Conservation (phyloP, 2,329 filamentous ascomycete species). For the Moelleriella libera region DNA sequence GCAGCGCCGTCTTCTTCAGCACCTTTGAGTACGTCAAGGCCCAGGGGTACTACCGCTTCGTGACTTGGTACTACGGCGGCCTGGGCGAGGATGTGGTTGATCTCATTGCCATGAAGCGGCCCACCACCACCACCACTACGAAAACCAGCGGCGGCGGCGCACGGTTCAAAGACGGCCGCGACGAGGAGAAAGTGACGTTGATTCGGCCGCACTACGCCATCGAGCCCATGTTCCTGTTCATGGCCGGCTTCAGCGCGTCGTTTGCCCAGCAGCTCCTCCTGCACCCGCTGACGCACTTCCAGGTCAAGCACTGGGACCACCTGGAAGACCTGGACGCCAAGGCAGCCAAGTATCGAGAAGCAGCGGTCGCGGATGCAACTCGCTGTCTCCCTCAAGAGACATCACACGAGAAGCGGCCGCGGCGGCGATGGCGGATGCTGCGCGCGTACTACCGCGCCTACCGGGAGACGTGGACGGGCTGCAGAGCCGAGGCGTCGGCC, state of each 20-base stretch:
- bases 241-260: constrained; percentile 55
- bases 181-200: constrained; percentile 19
- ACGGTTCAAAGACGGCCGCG: not conserved
- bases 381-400: constrained; percentile 2
- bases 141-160: not conserved
- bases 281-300: constrained; percentile 58
- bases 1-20: constrained; percentile 59
- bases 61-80: constrained; percentile 55
- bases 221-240: constrained; percentile 56
- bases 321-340: constrained; percentile 58
- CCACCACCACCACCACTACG: constrained; percentile 6
- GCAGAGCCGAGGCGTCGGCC: constrained; percentile 37
- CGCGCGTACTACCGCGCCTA: constrained; percentile 59
- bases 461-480: constrained; percentile 49
- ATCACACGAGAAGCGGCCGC: constrained; percentile 5
- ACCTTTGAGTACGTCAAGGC: constrained; percentile 66
- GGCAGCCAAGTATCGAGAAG: constrained; percentile 28
- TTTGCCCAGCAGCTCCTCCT: constrained; percentile 54
- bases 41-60: constrained; percentile 55
- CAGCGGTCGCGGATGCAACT: constrained; percentile 14
- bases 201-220: constrained; percentile 64
- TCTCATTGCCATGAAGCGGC: constrained; percentile 31
- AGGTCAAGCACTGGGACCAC: constrained; percentile 59
- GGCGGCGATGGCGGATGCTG: constrained; percentile 36
- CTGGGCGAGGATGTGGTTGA: constrained; percentile 37